Percentiles rank a stretch among this genome's conserved stretches.
phyloP scores from a whole-genome alignment of 768 basidiomycete genomes.

The Agaricus subrufescens region DNA sequence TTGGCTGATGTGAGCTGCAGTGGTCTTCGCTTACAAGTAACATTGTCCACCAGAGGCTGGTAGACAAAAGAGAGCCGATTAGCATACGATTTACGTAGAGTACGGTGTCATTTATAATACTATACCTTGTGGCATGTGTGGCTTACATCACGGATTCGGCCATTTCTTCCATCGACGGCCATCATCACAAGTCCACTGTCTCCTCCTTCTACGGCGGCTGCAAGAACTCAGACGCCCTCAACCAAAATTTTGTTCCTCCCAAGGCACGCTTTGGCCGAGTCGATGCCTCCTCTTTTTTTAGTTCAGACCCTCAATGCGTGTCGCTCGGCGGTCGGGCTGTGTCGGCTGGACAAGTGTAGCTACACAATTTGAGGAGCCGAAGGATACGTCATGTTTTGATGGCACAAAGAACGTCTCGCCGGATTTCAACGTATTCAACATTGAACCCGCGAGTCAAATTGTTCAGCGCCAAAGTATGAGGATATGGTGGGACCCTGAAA shows the following conservation, averaged over 20 bases:
- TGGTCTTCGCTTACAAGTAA: conserved; percentile 50
- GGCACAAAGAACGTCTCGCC: conserved; percentile 41
- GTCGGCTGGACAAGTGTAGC: conserved; percentile 71
- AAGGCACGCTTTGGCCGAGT: conserved; percentile 36
- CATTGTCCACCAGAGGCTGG: conserved; percentile 41
- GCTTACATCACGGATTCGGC: background rate
- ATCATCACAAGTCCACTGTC: conserved; percentile 78
- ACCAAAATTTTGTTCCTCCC: conserved; percentile 42
- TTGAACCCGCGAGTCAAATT: conserved; percentile 57
- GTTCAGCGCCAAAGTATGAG: conserved; percentile 61
- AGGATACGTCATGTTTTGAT: conserved; percentile 59
- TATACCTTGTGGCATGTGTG: background rate
- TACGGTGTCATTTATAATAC: background rate
- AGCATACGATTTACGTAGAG: conserved; percentile 36
- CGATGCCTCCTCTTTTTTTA: conserved; percentile 72
- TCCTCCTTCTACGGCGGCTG: conserved; percentile 76
- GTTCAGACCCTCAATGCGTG: conserved; percentile 29
- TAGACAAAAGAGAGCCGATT: conserved; percentile 36
- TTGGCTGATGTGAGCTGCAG: conserved; percentile 18
- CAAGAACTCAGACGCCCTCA: conserved; percentile 61
- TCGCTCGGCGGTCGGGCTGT: conserved; percentile 37
- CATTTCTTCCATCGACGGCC: background rate
- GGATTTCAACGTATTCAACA: conserved; percentile 48
- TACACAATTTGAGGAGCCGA: conserved; percentile 46
- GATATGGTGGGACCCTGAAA: conserved; percentile 56